Conservation (phyloP, 345 rosid species). For the Eucalyptus cloeziana region DNA sequence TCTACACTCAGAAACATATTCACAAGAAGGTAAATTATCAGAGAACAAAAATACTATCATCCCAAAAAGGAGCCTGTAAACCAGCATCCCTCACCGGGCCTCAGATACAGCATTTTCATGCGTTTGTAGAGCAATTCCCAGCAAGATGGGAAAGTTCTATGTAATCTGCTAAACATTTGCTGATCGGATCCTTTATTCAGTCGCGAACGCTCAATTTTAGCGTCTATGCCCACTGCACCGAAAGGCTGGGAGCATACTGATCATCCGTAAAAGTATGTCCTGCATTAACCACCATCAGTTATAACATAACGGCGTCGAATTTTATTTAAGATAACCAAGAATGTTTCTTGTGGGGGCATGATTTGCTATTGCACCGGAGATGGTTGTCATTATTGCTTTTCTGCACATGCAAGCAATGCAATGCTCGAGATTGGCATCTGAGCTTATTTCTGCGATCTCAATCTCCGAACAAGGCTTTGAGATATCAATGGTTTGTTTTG, state of each 20-base stretch:
- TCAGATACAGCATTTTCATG: constrained; percentile 6
- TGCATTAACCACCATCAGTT: too few species aligned
- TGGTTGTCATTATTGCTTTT: background rate
- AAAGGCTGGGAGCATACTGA: too few species aligned
- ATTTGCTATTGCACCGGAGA: background rate
- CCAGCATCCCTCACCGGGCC: background rate
- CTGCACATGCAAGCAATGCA: background rate
- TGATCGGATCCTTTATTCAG: background rate
- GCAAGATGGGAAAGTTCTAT: background rate
- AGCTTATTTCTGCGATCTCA: background rate
- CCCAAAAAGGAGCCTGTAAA: background rate
- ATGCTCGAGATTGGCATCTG: background rate
- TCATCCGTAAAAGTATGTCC: background rate
- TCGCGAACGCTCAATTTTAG: background rate
- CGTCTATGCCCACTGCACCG: too few species aligned
- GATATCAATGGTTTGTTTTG: background rate
- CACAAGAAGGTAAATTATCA: background rate
- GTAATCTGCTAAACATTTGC: background rate
- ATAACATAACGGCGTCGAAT: too few species aligned
- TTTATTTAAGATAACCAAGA: background rate
- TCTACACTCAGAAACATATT: background rate
- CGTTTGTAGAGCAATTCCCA: background rate
- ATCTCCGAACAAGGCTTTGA: background rate
- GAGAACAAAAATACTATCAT: background rate
- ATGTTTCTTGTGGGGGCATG: background rate